A percentile compares a stretch with the other conserved stretches of the same genome.
Conservation (phyloP, 75 land plant genomes). For the Pseudotsuga menziesii region DNA sequence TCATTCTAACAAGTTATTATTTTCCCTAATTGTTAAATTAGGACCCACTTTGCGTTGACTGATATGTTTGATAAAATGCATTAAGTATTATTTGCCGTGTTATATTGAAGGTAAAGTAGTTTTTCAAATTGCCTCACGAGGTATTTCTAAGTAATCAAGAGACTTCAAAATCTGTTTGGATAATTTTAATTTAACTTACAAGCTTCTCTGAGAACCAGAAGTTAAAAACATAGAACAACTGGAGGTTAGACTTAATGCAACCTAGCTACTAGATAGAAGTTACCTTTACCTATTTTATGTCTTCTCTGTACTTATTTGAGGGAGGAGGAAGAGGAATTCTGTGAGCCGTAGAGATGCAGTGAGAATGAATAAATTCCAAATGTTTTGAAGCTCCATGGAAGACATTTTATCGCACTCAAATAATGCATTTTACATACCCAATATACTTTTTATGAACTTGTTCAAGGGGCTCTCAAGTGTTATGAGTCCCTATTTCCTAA, state of each 20-base stretch:
- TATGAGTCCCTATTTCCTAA: too few relatives aligned
- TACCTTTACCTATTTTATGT: neutral
- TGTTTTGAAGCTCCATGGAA: neutral
- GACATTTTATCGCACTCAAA: neutral
- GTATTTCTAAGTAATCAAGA: neutral
- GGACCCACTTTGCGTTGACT: neutral
- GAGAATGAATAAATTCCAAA: neutral
- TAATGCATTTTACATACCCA: too few relatives aligned
- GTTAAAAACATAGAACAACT: neutral
- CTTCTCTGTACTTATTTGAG: neutral
- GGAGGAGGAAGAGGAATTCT: neutral
- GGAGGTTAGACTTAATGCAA: neutral
- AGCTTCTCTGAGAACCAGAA: neutral
- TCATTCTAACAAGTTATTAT: neutral
- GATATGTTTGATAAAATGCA: neutral
- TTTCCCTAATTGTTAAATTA: neutral
- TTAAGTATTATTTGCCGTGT: neutral
- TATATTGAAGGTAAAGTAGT: neutral
- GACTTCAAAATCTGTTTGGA: neutral
- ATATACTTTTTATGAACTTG: too few relatives aligned
- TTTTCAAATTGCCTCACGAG: neutral
- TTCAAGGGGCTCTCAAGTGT: too few relatives aligned
- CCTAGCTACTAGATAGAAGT: neutral
- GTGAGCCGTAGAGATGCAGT: neutral
- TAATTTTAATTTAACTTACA: neutral